Evolutionary conservation across 805 yeast genomes (phyloP), one percentile per base, ranked within the genome.

Genomic region (Cyberlindnera subsufficiens): DNA sequence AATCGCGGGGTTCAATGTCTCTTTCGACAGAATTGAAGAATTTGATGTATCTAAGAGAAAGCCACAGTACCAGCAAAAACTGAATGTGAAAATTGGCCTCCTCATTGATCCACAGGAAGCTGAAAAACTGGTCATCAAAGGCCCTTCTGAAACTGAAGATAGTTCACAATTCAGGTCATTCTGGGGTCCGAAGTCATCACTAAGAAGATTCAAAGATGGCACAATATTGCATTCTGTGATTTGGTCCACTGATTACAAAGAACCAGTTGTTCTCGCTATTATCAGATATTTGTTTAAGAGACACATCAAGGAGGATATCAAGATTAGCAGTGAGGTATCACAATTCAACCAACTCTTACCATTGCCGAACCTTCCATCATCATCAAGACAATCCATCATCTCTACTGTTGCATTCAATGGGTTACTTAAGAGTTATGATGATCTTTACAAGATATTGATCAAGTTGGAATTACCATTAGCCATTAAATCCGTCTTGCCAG

Each of bases 181-280:
- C 58, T 93, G 99, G 99, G 97, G 97, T 10, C 58, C 75, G 9
- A 82, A 78, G 51, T 80, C 95, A 0, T 86, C 93, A 13, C 70
- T 93, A 43, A 79, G 99, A 69, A 78, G 93, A 60, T 93, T 91
- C 68, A 89, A 86, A 58, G 96, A 93, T 64, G 97, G 97, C 32
- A 71, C 83, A 4, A 89, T 93, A 46, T 82, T 79, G 48, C 95
- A 93, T 64, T 86, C 96, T 60, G 95, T 93, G 43, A 83, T 89
- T 27, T 93, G 98, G 98, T 64, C 68, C 5, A 66, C 75, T 5
- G 67, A 76, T 6, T 63, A 75, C 17, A 66, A 69, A 18, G 81
- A 77, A 43, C 83, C 93, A 1, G 72, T 88, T 6, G 78, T 81
- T 13, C 61, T 78, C 4, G 70, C 82, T 20, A 86, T 91, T 39